Conservation (phyloP, 306 rosid species). For the Cucumis hystrix region DNA sequence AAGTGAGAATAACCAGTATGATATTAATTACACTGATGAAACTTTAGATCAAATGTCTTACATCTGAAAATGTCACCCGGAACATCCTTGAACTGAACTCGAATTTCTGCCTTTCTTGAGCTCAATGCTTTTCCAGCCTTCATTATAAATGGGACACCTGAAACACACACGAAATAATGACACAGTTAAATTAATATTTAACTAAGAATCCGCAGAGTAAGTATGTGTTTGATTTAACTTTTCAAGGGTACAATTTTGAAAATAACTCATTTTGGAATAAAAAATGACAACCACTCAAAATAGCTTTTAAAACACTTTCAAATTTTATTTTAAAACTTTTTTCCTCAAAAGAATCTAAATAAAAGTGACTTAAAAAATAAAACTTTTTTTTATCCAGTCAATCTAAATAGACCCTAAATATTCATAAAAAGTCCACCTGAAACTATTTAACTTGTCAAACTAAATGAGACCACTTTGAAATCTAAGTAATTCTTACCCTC, state of each 20-base stretch:
- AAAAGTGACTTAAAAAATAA: too few species aligned
- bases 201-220: neutral
- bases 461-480: neutral
- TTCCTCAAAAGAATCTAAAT: too few species aligned
- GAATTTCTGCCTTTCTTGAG: conserved; percentile 83
- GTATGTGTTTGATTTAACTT: too few species aligned
- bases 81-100: conserved; percentile 95
- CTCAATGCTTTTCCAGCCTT: conserved; percentile 94
- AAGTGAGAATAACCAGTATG: neutral
- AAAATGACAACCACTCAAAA: too few species aligned
- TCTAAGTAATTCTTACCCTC: conserved; percentile 40
- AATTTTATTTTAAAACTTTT: too few species aligned
- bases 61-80: conserved; percentile 97
- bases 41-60: conserved; percentile 20
- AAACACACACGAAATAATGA: neutral
- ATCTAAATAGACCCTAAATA: neutral
- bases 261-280: too few species aligned
- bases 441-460: neutral
- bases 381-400: too few species aligned
- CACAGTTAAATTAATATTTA: neutral
- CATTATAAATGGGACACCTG: conserved; percentile 88
- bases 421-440: neutral
- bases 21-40: neutral
- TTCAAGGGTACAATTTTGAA: too few species aligned
- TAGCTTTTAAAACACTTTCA: too few species aligned